phyloP scores from a whole-genome alignment of 2,329 filamentous ascomycete genomes.

The Chaetomium sp. region DNA sequence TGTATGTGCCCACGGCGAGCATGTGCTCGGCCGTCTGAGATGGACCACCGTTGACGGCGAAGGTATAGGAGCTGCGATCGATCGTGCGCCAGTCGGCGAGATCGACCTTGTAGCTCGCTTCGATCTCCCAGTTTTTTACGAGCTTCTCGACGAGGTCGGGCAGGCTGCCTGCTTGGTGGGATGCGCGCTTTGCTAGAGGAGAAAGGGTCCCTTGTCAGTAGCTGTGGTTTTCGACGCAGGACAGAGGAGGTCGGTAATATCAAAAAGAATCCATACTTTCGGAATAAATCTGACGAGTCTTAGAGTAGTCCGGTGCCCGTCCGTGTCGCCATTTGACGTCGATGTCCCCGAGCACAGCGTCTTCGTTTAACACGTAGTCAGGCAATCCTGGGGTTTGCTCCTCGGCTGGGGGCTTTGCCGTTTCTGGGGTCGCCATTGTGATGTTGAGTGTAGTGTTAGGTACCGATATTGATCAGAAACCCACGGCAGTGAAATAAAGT shows the following conservation, averaged over 20 bases:
- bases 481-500: neutral
- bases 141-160: constrained; percentile 59
- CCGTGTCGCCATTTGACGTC: constrained; percentile 55
- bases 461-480: neutral
- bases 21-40: constrained; percentile 55
- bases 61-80: constrained; percentile 52
- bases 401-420: neutral
- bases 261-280: constrained; percentile 41
- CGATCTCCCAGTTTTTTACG: constrained; percentile 68
- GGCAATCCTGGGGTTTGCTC: constrained; percentile 28
- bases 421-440: constrained; percentile 4
- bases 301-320: constrained; percentile 55
- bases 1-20: constrained; percentile 63
- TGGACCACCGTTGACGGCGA: constrained; percentile 56
- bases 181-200: constrained; percentile 47
- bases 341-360: constrained; percentile 49
- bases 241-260: neutral
- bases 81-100: constrained; percentile 61
- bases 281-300: constrained; percentile 53
- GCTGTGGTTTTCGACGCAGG: neutral
- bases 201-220: constrained; percentile 11
- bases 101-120: constrained; percentile 60
- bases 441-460: neutral
- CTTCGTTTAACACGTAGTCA: constrained; percentile 52
- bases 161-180: constrained; percentile 50